phyloP scores from a whole-genome alignment of 2,329 filamentous ascomycete species.

The Colletotrichum trifolii region DNA sequence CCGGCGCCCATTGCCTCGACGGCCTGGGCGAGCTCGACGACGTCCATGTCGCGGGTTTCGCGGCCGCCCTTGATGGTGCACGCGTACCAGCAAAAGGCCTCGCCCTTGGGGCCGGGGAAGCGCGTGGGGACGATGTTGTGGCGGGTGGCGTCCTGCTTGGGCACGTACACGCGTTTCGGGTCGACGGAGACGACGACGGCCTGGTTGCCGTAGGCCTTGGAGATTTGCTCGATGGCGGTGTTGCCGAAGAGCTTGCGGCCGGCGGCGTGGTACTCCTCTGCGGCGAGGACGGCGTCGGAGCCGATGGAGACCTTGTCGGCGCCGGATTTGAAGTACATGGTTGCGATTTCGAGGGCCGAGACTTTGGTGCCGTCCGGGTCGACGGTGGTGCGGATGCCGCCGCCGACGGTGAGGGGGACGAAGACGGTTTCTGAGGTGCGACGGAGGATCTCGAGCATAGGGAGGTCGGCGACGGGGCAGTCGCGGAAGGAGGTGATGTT shows the following conservation, averaged over 20 bases:
- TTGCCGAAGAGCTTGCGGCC: conserved; percentile 78
- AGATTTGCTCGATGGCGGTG: conserved; percentile 96
- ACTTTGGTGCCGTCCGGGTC: conserved; percentile 88
- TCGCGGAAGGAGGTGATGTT: conserved; percentile 99
- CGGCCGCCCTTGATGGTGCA: conserved; percentile 97
- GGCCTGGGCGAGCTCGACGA: conserved; percentile 85
- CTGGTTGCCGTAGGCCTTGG: conserved; percentile 92
- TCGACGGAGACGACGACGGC: conserved; percentile 97
- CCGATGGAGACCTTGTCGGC: conserved; percentile 98
- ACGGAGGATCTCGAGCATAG: conserved; percentile 94
- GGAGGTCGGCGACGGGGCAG: conserved; percentile 89
- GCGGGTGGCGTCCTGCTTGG: conserved; percentile 75
- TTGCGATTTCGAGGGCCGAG: conserved; percentile 92
- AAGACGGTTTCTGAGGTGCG: conserved; percentile 91
- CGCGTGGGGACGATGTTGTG: conserved; percentile 78
- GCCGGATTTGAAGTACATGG: conserved; percentile 96
- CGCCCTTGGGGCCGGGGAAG: conserved; percentile 78
- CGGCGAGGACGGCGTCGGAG: conserved; percentile 91
- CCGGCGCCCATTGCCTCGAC: conserved; percentile 97
- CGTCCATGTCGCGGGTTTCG: conserved; percentile 93
- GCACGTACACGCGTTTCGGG: conserved; percentile 90
- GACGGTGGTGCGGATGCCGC: conserved; percentile 91
- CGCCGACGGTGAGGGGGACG: conserved; percentile 94
- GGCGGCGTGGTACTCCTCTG: conserved; percentile 86
- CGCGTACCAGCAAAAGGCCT: conserved; percentile 93